Evolutionary conservation across 78 protist species (phyloP).

Genomic region (Speleostelium caveatum): DNA sequence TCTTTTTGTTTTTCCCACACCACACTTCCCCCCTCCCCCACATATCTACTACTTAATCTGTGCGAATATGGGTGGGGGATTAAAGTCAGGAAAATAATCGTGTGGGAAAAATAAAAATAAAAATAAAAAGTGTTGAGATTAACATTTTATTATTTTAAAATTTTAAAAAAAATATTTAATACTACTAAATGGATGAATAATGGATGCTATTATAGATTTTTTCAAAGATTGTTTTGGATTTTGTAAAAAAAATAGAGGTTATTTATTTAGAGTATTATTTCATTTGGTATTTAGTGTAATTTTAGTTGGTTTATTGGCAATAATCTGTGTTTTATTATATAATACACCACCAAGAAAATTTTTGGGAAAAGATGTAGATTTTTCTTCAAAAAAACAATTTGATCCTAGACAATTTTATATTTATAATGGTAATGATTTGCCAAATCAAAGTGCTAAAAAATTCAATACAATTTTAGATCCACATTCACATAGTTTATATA

Average conservation of each 20-base stretch:
- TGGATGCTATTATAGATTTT: no score
- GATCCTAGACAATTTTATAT: constrained; percentile 8
- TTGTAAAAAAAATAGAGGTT: background rate
- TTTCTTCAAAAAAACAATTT: background rate
- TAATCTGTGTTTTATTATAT: constrained; percentile 5
- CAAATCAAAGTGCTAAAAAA: background rate
- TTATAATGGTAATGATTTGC: background rate
- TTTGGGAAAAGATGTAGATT: background rate
- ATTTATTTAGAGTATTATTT: background rate
- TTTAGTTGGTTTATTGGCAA: background rate
- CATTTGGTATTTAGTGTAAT: constrained; percentile 5
- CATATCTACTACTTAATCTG: no score
- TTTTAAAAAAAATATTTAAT: no score
- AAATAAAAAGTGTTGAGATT: no score
- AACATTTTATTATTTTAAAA: no score
- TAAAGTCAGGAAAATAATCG: no score
- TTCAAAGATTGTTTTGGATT: no score
- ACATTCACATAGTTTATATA: constrained; percentile 39
- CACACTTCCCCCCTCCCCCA: no score
- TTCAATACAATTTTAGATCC: constrained; percentile 31
- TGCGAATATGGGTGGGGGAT: no score
- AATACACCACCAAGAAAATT: constrained; percentile 58
- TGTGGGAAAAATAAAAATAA: no score
- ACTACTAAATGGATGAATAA: no score
- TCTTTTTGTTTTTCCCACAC: no score